Base-by-base conservation (phyloP, 2,329 filamentous ascomycete species). In the Colletotrichum cereale region DNA sequence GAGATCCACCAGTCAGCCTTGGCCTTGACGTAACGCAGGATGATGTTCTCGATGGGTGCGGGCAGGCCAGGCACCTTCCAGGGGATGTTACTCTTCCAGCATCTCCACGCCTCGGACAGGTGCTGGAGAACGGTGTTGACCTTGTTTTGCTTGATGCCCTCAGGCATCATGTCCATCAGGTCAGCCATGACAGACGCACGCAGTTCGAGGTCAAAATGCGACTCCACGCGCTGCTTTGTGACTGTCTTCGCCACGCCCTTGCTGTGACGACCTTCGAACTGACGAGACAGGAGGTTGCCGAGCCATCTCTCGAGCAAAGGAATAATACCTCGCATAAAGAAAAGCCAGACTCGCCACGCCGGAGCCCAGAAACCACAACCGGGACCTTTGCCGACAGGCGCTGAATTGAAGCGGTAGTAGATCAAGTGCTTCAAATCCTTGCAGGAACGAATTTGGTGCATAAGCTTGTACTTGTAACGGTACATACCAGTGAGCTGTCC, bases 1-100 rank as follows among this genome's bases (percentile, higher is more conserved):
- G 95, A 98, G 73, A 99, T 96, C 96, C 96, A 99, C 97, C 96
- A 99, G 81, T 99, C 96, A 24, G 96, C 96, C 86, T 99, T 99
- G 76, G 95, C 96, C 86, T 99, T 99, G 77, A 99, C 97, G 77
- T 99, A 99, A 78, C 96, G 93, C 73, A 99, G 87, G 78, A 99
- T 99, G 77, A 99, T 97, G 79, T 98, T 99, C 83, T 99, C 96
- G 74, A 99, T 98, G 0, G 96, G 96, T 18, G 97, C 97, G 50
- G 96, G 96, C 72, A 99, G 84, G 47, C 96, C 97, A 62, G 96
- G 96, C 3, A 99, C 96, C 85, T 99, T 99, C 96, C 96, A 99
- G 0, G 96, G 96, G 76, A 99, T 99, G 79, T 99, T 99, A 84
- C 95, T 98, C 91, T 99, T 99, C 96, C 96, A 99, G 85, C 96